These are phyloP conservation scores for Fusarium avenaceum DNA, from an alignment of 2,329 filamentous ascomycete genomes.

Conservation along the genomic window DNA sequence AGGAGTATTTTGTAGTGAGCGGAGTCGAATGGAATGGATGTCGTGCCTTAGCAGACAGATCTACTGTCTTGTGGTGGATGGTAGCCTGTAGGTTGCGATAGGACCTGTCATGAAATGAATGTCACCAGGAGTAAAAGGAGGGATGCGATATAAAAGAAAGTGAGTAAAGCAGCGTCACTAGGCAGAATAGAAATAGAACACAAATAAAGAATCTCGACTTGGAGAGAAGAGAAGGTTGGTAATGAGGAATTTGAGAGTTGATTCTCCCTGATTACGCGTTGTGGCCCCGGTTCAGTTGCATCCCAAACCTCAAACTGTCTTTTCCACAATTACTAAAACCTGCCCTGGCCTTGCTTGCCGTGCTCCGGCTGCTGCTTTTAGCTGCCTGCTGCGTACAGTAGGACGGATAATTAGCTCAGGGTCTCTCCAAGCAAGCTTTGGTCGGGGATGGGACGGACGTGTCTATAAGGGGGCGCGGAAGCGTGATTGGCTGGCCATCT, in stretches of 20 bases:
- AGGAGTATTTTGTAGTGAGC: conserved; percentile 1
- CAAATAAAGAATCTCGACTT: conserved; percentile 7
- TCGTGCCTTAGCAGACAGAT: conserved; percentile 24
- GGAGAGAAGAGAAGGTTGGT: neutral
- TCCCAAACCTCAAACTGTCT: conserved; percentile 41
- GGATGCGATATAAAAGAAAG: conserved; percentile 5
- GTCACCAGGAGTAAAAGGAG: conserved; percentile 16
- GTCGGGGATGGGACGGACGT: neutral
- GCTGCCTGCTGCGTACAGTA: neutral
- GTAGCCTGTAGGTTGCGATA: conserved; percentile 10
- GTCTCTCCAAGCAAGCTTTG: neutral
- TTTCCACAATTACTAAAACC: conserved; percentile 32
- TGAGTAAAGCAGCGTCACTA: conserved; percentile 4
- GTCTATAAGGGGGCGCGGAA: conserved; percentile 17
- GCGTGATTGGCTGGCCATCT: conserved; percentile 22
- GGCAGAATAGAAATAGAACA: conserved; percentile 2
- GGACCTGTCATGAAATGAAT: conserved; percentile 23
- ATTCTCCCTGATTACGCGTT: conserved; percentile 43
- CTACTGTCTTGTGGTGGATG: conserved; percentile 6
- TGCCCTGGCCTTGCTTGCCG: conserved; percentile 2
- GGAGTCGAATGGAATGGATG: conserved; percentile 4
- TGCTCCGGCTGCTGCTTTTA: neutral
- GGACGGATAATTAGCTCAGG: neutral
- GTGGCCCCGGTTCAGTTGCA: conserved; percentile 19
- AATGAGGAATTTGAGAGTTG: conserved; percentile 5